Percentiles rank a stretch among this genome's conserved stretches.
Conservation (phyloP, 2,329 filamentous ascomycete species). For the Chaetoscypha palmicola region DNA sequence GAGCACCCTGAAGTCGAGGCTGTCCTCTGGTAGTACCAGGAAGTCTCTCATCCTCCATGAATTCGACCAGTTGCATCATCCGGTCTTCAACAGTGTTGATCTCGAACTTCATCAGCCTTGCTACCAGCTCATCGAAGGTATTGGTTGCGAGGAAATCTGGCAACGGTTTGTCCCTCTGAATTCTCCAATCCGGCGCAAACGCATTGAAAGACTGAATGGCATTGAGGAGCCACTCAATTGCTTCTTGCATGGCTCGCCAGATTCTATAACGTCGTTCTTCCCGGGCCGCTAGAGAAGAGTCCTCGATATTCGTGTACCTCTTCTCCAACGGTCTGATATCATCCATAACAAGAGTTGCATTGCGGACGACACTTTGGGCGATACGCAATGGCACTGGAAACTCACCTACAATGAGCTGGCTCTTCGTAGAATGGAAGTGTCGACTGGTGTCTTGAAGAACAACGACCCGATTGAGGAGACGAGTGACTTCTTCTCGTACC, state of each 20-base stretch:
- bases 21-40: slow-evolving; percentile 9
- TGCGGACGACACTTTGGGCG: background rate
- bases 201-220: slow-evolving; percentile 3
- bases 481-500: background rate
- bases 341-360: background rate
- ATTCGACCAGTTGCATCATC: slow-evolving; percentile 8
- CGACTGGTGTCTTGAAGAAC: background rate
- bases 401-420: background rate
- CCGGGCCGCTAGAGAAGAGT: background rate
- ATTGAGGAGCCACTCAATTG: background rate
- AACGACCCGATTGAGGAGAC: slow-evolving; percentile 2
- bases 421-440: background rate
- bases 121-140: slow-evolving; percentile 5
- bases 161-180: background rate
- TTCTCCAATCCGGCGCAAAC: background rate
- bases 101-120: slow-evolving; percentile 10
- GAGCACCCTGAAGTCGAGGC: slow-evolving; percentile 1
- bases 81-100: slow-evolving; percentile 13
- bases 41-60: slow-evolving; percentile 4
- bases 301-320: background rate
- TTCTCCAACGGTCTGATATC: slow-evolving; percentile 5
- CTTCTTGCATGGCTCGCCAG: slow-evolving; percentile 8
- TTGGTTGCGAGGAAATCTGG: slow-evolving; percentile 1
- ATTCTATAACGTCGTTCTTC: slow-evolving; percentile 4
- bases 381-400: background rate